Conservation (phyloP, 177 flowering plant genomes). For the Vitis hybrid region DNA sequence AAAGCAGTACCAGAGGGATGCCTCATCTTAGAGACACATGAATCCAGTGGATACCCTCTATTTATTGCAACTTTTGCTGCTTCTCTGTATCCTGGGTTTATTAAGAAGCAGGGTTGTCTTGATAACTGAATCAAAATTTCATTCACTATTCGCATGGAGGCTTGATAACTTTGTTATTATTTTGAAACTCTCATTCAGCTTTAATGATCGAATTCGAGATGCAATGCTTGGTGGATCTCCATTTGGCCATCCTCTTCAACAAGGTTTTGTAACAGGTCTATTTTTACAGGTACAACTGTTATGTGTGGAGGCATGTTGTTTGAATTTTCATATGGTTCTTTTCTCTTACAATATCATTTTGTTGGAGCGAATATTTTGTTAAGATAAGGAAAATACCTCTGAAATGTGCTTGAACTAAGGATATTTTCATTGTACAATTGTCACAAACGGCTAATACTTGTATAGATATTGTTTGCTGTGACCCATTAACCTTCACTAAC, state of each 20-base stretch:
- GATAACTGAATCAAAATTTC: background rate
- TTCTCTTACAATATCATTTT: background rate
- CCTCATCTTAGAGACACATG: background rate
- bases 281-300: slow-evolving; percentile 60
- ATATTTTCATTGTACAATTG: no score
- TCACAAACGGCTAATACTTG: no score
- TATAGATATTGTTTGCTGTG: no score
- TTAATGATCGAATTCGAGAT: slow-evolving; percentile 96
- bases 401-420: no score
- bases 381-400: background rate
- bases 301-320: background rate
- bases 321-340: background rate
- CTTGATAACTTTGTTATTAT: background rate
- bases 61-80: no score
- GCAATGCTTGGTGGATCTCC: slow-evolving; percentile 96
- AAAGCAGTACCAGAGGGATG: background rate
- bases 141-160: background rate
- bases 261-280: slow-evolving; percentile 86
- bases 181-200: slow-evolving; percentile 46
- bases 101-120: background rate
- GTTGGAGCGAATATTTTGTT: background rate
- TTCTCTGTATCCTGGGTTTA: background rate
- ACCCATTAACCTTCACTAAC: no score
- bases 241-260: slow-evolving; percentile 95
- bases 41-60: background rate